Conservation (phyloP, 2,329 filamentous ascomycete species). For the Teratosphaeria viscida region DNA sequence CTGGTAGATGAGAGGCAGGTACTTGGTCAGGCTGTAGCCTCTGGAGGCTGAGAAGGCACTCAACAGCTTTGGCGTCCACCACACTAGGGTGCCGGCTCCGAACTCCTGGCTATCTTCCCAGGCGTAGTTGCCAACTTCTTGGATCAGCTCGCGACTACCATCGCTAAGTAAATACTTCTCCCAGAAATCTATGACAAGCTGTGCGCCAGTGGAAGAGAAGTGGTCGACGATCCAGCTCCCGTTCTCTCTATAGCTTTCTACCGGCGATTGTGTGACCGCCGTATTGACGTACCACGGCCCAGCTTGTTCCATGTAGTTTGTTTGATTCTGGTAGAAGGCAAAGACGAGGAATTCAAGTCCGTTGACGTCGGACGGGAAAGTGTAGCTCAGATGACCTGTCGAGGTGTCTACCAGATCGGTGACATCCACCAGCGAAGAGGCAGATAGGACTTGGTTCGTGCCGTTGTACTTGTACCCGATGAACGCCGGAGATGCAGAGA, state of each 20-base stretch:
- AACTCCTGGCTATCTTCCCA: conserved; percentile 29
- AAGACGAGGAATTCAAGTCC: conserved; percentile 20
- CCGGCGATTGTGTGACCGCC: conserved; percentile 12
- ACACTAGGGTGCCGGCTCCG: conserved; percentile 12
- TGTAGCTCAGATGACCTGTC: conserved; percentile 13
- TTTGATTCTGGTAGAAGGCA: conserved; percentile 22
- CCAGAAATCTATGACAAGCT: conserved; percentile 24
- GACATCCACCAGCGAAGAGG: conserved; percentile 18
- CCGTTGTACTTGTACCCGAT: conserved; percentile 7
- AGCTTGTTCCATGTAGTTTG: conserved; percentile 22
- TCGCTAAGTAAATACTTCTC: conserved; percentile 22
- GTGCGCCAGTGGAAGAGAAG: conserved; percentile 21
- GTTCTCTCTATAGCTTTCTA: conserved; percentile 19
- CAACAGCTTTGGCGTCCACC: conserved; percentile 19
- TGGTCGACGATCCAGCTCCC: conserved; percentile 27
- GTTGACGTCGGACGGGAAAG: conserved; percentile 11
- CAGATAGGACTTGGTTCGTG: conserved; percentile 14
- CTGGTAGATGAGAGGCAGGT: conserved; percentile 22
- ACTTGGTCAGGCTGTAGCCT: conserved; percentile 22
- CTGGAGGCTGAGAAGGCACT: conserved; percentile 14
- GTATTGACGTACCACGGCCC: conserved; percentile 17
- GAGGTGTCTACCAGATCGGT: conserved; percentile 14
- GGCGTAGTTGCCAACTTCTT: conserved; percentile 23
- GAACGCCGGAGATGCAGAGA: neutral
- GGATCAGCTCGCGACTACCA: conserved; percentile 11